Evolutionary conservation across 352 stramenopile species (phyloP), one percentile per base, ranked within the genome.

Genomic region (Phytophthora boehmeriae): DNA sequence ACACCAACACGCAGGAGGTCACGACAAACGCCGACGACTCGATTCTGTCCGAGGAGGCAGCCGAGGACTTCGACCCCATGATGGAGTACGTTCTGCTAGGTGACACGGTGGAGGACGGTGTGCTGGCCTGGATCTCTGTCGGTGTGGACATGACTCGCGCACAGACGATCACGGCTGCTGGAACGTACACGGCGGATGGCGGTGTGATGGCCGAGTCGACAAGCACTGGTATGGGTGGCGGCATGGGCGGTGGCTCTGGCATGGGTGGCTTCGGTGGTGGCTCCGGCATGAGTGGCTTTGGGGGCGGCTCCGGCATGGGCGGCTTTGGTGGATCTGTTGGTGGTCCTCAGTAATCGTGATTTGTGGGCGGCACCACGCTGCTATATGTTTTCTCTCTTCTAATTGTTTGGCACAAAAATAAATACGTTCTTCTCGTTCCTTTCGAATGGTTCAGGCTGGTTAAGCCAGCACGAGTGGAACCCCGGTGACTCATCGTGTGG

Each of bases 81-180:
- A 54, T 79, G 19, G 44, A 76, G 59, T 76, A 79, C 50, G 63
- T 69, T 35, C 35, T 66, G 20, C 49, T 80, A 51, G 71, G 71
- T 35, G 66, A 75, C 28, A 54, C 34, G 14, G 52, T 76, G 30
- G 39, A 48, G 19, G 66, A 79, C 39, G 71, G 66, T 28, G 47
- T 76, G 17, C 53, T 80, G 52, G 62, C 71, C 22, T 80, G 71
- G 71, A 68, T 80, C 60, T 74, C 71, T 1, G 44, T 76, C 14
- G 71, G 71, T 20, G 59, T 79, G 8, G 71, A 79, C 48, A 65
- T 66, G 58, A 65, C 54, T 10, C 14, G 27, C 1, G 46, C 63
- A 4, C 59, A 71, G 56, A 66, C 27, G 4, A 51, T 79, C 27
- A 59, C 45, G 6, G 54, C 61, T 0, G 42, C 54, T 5, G 54